Base-by-base conservation (phyloP, 1,284 basidiomycete species). In the Cryptococcus sp. region DNA sequence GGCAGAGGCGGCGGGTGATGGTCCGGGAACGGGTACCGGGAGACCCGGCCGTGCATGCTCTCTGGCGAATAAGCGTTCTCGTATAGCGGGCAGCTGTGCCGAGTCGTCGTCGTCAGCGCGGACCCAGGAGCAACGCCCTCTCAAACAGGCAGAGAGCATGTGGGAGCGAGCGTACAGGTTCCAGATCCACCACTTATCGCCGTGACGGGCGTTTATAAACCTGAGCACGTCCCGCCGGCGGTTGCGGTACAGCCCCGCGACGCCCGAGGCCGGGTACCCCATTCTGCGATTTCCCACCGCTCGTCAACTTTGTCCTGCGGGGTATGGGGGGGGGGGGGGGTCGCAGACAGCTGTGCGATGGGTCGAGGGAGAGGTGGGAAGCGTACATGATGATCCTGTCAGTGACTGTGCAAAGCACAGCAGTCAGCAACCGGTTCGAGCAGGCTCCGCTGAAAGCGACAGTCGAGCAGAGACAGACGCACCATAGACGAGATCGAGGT, bases 1-100 rank as follows among this genome's bases (percentile, higher is more conserved):
- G 85, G 83, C n/a, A 94, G 77, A 0, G 91, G 91, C 6, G 91
- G 91, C 2, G 87, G 86, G 72, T 91, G 87, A 70, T 91, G 89
- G 72, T 92, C 90, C 12, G 91, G 91, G 65, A 91, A 93, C 0
- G 91, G 91, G 68, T 87, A 91, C 56, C 89, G 80, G 64, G 88
- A 91, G 21, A 91, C 88, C 35, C 87, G 79, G 8, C 68, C 68
- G 46, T 73, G 68, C 66, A 80, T 80, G 44, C 71, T 77, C 36
- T 76, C 72, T 3, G 79, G 67, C 18, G 79, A 76, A 67, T 81
- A 81, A 18, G 71, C 69, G 60, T 80, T 80, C 55, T 81, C 80
- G 49, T 75, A 77, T n/a, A 86, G 66, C 1, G 89, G 88, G 64
- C 89, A 91, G 59, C 75, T 77, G 46, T n/a, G 13, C 15, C 18